phyloP scores from a whole-genome alignment of 352 stramenopile genomes.

The Globisporangium middletonii region DNA sequence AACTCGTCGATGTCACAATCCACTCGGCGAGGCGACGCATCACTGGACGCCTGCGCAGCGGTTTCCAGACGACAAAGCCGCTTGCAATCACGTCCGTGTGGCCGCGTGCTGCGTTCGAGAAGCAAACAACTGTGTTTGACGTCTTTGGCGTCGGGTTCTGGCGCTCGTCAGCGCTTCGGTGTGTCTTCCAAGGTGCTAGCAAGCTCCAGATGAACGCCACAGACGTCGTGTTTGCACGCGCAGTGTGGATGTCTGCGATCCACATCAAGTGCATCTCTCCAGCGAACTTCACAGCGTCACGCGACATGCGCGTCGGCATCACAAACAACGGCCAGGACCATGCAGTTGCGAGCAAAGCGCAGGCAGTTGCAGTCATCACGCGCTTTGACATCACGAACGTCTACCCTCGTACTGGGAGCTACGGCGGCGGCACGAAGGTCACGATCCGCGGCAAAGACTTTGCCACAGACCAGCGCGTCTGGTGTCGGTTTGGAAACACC shows the following conservation, averaged over 20 bases:
- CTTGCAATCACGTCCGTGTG: constrained; percentile 28
- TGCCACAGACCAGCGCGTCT: constrained; percentile 20
- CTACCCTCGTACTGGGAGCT: constrained; percentile 35
- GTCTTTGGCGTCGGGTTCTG: constrained; percentile 54
- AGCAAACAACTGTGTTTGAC: constrained; percentile 37
- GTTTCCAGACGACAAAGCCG: constrained; percentile 42
- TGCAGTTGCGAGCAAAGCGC: constrained; percentile 9
- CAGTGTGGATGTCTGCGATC: constrained; percentile 39
- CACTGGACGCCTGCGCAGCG: constrained; percentile 18
- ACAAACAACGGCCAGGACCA: constrained; percentile 53
- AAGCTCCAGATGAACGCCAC: neutral
- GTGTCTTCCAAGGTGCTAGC: constrained; percentile 21
- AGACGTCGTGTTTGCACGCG: constrained; percentile 6
- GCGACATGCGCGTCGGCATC: constrained; percentile 24
- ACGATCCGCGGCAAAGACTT: constrained; percentile 56
- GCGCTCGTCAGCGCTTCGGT: constrained; percentile 37
- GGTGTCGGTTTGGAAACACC: constrained; percentile 59
- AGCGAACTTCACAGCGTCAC: constrained; percentile 14
- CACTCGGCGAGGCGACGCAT: constrained; percentile 19
- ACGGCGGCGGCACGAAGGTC: constrained; percentile 49
- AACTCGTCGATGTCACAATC: constrained; percentile 25
- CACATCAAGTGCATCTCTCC: constrained; percentile 47
- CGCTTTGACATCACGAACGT: constrained; percentile 37
- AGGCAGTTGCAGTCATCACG: constrained; percentile 23
- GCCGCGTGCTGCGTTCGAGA: constrained; percentile 38